Evolutionary conservation across 2,329 filamentous ascomycete genomes (phyloP).

Genomic region (Apiospora rasikravindrae): DNA sequence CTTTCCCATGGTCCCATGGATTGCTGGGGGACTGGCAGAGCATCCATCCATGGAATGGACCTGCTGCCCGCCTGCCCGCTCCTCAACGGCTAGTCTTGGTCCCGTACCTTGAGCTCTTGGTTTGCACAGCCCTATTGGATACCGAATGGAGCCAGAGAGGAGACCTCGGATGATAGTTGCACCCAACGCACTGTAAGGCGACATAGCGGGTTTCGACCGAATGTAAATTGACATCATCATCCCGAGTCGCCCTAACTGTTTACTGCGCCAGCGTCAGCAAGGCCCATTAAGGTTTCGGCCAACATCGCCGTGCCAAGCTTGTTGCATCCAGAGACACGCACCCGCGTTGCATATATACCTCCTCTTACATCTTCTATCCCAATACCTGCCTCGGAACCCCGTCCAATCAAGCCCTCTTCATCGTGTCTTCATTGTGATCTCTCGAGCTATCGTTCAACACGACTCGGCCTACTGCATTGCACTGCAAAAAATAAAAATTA

Average conservation of each 20-base stretch:
- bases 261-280: constrained; percentile 10
- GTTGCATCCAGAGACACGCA: neutral
- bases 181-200: neutral
- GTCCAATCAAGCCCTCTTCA: neutral
- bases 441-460: constrained; percentile 10
- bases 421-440: neutral
- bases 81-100: neutral
- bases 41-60: neutral
- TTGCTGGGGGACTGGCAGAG: neutral
- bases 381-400: neutral
- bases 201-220: constrained; percentile 13
- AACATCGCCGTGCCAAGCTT: neutral
- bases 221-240: constrained; percentile 17
- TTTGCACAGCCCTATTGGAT: constrained; percentile 12
- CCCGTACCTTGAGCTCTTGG: neutral
- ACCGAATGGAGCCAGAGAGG: constrained; percentile 14
- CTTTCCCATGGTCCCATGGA: constrained; percentile 1
- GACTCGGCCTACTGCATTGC: neutral
- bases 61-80: neutral
- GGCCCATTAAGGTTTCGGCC: constrained; percentile 1
- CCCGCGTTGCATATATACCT: neutral
- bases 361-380: neutral
- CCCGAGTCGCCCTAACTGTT: neutral
- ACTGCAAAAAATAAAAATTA: neutral
- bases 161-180: constrained; percentile 12